Evolutionary conservation across 306 rosid species (phyloP), one percentile per base, ranked within the genome.

Genomic region (Fagus sylvatica): DNA sequence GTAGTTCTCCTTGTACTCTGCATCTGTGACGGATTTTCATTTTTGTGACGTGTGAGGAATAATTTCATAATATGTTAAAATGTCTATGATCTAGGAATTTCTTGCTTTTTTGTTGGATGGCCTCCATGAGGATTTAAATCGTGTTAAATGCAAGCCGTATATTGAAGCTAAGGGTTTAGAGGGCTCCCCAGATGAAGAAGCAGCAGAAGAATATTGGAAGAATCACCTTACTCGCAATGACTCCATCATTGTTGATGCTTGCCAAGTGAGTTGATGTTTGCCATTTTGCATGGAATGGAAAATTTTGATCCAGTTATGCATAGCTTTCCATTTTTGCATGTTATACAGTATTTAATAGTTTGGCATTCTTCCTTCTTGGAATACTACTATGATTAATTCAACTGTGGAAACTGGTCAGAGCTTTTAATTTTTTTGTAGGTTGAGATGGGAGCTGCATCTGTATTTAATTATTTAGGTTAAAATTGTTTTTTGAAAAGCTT

Each of bases 81-180:
- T 69, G 74, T 81, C 72, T 78, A 40, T 42, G 59, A 68, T 87
- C 74, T 87, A 93, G 98, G 98, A 93, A 82, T 89, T 93, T 78
- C 93, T 91, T 75, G 93, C 98, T n/a, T 93, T 93, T 84, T 77
- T 93, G 89, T 82, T 93, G 89, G 96, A 91, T 82, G 98, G 98
- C 53, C 83, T 93, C 56, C 97, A 93, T 74, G 98, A 93, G 81
- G 98, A 93, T 82, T 87, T 91, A 79, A 93, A 93, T 79, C 93
- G 97, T 61, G 96, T 90, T 46, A 93, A 88, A 77, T 83, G 87
- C 82, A 93, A 93, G 82, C 93, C 98, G 1, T 90, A 90, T 76
- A 82, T 87, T 36, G 97, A 91, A 84, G 93, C 90, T 69, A 90
- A 90, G 81, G 96, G 90, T 81, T 89, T 87, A 55, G 93, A 84